Base-by-base conservation (phyloP, 1,139 yeast genomes). In the Saccharomyces pastorianus region DNA sequence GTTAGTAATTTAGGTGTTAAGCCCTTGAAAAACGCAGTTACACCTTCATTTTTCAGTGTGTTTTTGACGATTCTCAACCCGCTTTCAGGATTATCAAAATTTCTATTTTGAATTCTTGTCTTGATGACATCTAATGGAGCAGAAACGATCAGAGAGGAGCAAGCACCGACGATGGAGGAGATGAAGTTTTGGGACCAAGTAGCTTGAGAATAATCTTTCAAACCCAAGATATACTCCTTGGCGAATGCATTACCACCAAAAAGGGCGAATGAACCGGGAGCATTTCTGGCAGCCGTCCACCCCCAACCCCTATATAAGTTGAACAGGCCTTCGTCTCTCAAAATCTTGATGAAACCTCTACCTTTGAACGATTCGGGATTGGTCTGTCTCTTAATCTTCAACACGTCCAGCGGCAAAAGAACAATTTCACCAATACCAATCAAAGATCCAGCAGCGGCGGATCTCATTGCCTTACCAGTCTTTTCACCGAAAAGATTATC, bases 271-370 rank as follows among this genome's bases (percentile, higher is more conserved):
- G 97, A 89, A 56, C 99, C 99, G 44, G 99, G 99, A 3, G 98
- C 98, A 71, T 93, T 93, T 81, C 99, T 85, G 51, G 99, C 99
- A 64, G 96, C 96, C 58, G 99, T 93, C 99, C 99, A 93, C 56
- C 98, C 98, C 96, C 98, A 91, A 62, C 99, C 99, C 71, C 97
- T 82, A 77, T 93, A 93, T 66, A 93, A 79, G 42, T 93, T 90
- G 59, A 89, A 80, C 9, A 67, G 50, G 25, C 99, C 99, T 76
- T 95, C 99, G 69, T 93, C 99, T 53, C 79, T 70, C 60, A 93
- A 70, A 65, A 93, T 89, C 73, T 82, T 86, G 60, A 90, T 58
- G 75, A 93, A 90, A 9, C 99, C 98, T 77, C 99, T 87, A 65
- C 99, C 99, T 73, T 84, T 85, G 82, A 93, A 93, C 26, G 99